Evolutionary conservation across 2,329 filamentous ascomycete species (phyloP).

Genomic region (Fusarium sambucinum): DNA sequence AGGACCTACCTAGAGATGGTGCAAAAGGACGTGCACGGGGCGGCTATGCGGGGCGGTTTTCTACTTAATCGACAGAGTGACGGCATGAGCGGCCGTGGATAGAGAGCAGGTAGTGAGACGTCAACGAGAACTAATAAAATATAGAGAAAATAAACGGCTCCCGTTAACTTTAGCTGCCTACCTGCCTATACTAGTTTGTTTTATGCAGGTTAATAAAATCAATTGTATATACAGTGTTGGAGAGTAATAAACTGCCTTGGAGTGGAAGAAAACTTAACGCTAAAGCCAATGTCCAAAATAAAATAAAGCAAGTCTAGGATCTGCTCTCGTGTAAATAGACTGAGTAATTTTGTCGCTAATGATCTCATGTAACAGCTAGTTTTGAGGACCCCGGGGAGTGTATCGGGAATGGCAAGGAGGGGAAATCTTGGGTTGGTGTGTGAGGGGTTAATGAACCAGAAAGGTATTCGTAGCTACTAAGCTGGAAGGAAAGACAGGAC

Average conservation of each 20-base stretch:
- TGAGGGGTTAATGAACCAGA: constrained; percentile 42
- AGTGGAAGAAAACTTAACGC: background rate
- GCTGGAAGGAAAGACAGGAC: constrained; percentile 15
- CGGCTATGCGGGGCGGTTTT: constrained; percentile 45
- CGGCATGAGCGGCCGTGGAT: constrained; percentile 40
- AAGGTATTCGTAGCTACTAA: background rate
- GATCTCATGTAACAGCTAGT: background rate
- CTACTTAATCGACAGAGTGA: constrained; percentile 45
- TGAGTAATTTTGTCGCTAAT: background rate
- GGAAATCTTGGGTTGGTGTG: constrained; percentile 30
- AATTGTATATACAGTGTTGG: background rate
- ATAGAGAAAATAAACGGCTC: constrained; percentile 24
- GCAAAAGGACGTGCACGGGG: constrained; percentile 32
- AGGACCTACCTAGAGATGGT: constrained; percentile 16
- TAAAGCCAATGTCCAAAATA: background rate
- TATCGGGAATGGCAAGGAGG: constrained; percentile 13
- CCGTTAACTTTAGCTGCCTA: constrained; percentile 23
- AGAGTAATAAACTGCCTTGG: constrained; percentile 21
- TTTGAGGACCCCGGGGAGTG: background rate
- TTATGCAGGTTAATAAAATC: constrained; percentile 8
- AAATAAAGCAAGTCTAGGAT: background rate
- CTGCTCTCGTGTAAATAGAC: background rate
- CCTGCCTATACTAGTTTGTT: background rate
- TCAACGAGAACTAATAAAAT: constrained; percentile 30
- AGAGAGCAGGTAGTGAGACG: constrained; percentile 24